A percentile compares a stretch with the other conserved stretches of the same genome.
Evolutionary conservation across 176 grass and related monocot genomes (phyloP).

Genomic region (Triticum urartu): DNA sequence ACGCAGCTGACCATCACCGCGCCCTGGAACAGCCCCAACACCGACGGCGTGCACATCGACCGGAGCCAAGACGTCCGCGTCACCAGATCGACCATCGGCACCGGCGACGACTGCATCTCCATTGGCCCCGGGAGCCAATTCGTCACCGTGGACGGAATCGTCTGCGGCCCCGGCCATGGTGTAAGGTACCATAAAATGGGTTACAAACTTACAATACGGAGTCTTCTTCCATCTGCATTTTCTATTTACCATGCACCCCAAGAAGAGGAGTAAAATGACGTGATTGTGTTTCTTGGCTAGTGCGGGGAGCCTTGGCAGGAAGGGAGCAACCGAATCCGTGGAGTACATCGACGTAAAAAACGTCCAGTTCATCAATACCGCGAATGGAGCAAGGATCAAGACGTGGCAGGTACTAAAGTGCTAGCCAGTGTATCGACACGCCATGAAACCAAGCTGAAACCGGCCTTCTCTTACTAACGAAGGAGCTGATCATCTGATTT

Average conservation of each 20-base stretch:
- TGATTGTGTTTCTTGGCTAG: slow-evolving; percentile 16
- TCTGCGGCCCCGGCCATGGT: slow-evolving; percentile 56
- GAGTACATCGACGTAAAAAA: slow-evolving; percentile 48
- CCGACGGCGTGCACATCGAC: slow-evolving; percentile 58
- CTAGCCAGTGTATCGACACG: too few relatives aligned
- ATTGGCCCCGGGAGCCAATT: slow-evolving; percentile 36
- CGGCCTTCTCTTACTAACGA: not conserved
- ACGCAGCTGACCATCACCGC: slow-evolving; percentile 28
- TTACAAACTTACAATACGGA: too few relatives aligned
- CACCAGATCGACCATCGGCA: slow-evolving; percentile 6
- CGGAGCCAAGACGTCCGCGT: slow-evolving; percentile 33
- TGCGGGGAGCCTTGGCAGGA: slow-evolving; percentile 48
- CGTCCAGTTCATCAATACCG: slow-evolving; percentile 28
- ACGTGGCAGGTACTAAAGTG: slow-evolving; percentile 43
- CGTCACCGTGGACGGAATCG: slow-evolving; percentile 32
- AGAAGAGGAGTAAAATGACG: not conserved
- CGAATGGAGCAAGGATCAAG: slow-evolving; percentile 61
- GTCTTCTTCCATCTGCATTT: not conserved
- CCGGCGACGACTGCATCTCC: slow-evolving; percentile 67
- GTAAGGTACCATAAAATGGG: slow-evolving; percentile 34
- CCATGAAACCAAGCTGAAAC: not conserved
- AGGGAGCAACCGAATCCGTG: slow-evolving; percentile 5
- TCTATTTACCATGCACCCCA: not conserved
- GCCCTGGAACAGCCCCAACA: slow-evolving; percentile 55
- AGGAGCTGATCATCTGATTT: not conserved